Percentiles rank a stretch among this genome's conserved stretches.
Evolutionary conservation across 345 rosid species (phyloP).

Genomic region (Pugionium dolabratum): DNA sequence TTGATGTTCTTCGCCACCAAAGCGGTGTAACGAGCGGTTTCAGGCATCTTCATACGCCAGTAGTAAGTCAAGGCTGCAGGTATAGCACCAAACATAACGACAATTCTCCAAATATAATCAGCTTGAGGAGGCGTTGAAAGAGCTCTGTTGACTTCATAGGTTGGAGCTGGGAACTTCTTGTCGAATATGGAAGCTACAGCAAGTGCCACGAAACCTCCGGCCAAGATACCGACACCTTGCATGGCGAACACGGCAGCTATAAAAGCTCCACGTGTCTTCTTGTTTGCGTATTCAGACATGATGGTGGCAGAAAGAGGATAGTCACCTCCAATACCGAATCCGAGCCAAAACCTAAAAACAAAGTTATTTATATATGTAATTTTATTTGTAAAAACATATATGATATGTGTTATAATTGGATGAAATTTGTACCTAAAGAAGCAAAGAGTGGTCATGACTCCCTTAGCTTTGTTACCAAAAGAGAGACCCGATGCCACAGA

Average conservation of each 20-base stretch:
- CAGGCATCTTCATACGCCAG: slow-evolving; percentile 85
- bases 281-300: slow-evolving; percentile 79
- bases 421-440: slow-evolving; percentile 44
- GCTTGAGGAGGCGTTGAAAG: slow-evolving; percentile 62
- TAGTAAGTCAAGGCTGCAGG: slow-evolving; percentile 64
- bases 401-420: neutral
- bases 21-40: slow-evolving; percentile 81
- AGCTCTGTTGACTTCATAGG: slow-evolving; percentile 37
- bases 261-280: slow-evolving; percentile 78
- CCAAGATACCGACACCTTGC: slow-evolving; percentile 81
- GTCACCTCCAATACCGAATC: slow-evolving; percentile 83
- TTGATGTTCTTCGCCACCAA: slow-evolving; percentile 64
- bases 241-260: slow-evolving; percentile 78
- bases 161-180: slow-evolving; percentile 44
- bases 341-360: slow-evolving; percentile 56
- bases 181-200: slow-evolving; percentile 41
- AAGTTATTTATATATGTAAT: neutral
- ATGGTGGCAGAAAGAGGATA: slow-evolving; percentile 80
- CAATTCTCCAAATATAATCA: slow-evolving; percentile 61
- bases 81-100: slow-evolving; percentile 70
- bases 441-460: slow-evolving; percentile 59
- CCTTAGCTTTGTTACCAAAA: slow-evolving; percentile 43
- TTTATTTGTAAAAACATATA: too few relatives aligned
- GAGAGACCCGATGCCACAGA: slow-evolving; percentile 66
- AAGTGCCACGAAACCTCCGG: slow-evolving; percentile 61